Evolutionary conservation across 257 asterid genomes (phyloP), one percentile per base, ranked within the genome.

Genomic region (Jacaranda copaia): DNA sequence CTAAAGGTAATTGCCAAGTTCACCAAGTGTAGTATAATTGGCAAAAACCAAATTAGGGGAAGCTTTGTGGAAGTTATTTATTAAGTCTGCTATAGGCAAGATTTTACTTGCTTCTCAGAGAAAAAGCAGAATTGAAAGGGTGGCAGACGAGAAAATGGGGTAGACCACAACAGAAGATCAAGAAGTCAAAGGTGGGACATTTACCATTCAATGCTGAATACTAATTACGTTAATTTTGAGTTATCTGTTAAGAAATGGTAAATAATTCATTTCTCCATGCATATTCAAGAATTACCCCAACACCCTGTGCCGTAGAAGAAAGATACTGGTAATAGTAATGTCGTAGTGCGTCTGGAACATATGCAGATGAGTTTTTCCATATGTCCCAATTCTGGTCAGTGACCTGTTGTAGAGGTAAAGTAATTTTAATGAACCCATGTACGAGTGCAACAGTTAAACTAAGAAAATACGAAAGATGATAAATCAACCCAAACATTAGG

Each of bases 311-410:
- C 51, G 89, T 85, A 48, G 97, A 85, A 75, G 91, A 91, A 60
- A 91, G 86, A 80, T 86, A 86, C 77, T 87, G 89, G 78, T 88
- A 89, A 79, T 91, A 91, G 77, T 91, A 89, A 79, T 86, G 97
- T 78, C 97, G 90, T 80, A 91, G 84, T 14, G 97, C 97, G 86
- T 91, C 93, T 36, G 91, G 84, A 69, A 88, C 86, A 82, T 85
- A 84, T 19, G 91, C 92, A 76, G 92, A 68, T 60, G 93, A 85
- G 80, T 86, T 89, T 55, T 85, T 84, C 89, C 92, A 88, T 64
- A 77, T 85, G 82, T 91, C 95, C 75, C 85, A 81, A 51, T 88
- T 86, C 77, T 89, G 95, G 81, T 88, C 94, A 8, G 86, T 86
- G 63, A 88, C 97, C 97, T 91, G 87, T 77, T 71, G 72, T 11